Conservation (phyloP, 106 monocot species). For the Dendrobium huoshanense region DNA sequence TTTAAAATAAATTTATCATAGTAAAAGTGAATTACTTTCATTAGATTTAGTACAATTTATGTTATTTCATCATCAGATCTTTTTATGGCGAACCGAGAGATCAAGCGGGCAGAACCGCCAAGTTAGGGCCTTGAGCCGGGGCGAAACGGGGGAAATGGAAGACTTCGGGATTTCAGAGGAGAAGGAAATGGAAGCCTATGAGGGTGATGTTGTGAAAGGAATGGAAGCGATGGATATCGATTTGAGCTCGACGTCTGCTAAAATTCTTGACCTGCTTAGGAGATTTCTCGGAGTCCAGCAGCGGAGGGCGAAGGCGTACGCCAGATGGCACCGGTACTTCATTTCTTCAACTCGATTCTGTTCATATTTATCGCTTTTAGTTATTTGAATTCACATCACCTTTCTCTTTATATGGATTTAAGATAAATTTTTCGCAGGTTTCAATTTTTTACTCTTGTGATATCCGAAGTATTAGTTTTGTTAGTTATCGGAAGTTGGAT, state of each 20-base stretch:
- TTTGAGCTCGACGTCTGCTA: constrained; percentile 15
- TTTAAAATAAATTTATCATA: too few species aligned
- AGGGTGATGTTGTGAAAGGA: constrained; percentile 8
- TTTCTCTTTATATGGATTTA: not conserved
- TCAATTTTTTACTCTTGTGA: not conserved
- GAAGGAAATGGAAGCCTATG: not conserved
- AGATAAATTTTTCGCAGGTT: not conserved
- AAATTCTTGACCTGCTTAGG: constrained; percentile 47
- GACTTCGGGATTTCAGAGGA: not conserved
- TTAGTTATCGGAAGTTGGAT: not conserved
- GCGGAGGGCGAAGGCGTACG: constrained; percentile 70
- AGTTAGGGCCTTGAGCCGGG: too few species aligned
- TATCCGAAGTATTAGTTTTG: not conserved
- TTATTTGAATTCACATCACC: not conserved
- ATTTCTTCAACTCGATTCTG: not conserved
- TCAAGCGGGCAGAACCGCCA: too few species aligned
- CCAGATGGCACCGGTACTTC: constrained; percentile 53
- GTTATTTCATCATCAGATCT: too few species aligned
- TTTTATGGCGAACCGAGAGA: too few species aligned
- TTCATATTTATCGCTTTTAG: not conserved
- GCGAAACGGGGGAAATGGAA: too few species aligned
- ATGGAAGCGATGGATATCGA: constrained; percentile 31
- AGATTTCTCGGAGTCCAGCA: constrained; percentile 63
- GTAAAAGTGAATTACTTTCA: too few species aligned
- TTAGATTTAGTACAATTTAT: too few species aligned